Evolutionary conservation across 2,329 filamentous ascomycete species (phyloP).

Genomic region (Blastomyces parvus): DNA sequence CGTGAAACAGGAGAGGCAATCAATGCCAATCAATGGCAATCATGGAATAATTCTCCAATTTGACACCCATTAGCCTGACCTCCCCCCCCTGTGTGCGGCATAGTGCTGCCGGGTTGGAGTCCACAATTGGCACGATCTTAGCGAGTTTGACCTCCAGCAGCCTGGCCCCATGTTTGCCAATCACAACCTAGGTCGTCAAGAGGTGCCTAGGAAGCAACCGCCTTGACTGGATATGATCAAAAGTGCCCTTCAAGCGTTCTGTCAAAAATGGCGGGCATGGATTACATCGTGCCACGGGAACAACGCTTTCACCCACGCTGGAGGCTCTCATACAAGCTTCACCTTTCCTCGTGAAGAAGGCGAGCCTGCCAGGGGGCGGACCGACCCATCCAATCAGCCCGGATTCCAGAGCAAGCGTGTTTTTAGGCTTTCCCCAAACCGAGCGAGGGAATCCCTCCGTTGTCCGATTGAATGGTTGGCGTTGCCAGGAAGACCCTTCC

Average conservation of each 20-base stretch:
- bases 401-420: neutral
- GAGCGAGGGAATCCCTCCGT: neutral
- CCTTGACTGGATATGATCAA: neutral
- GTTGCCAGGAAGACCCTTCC: conserved; percentile 3
- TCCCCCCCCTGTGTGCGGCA: neutral
- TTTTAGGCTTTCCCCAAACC: neutral
- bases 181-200: neutral
- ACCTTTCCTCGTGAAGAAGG: neutral
- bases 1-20: conserved; percentile 3
- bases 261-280: neutral
- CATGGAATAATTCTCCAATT: neutral
- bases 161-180: neutral
- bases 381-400: neutral
- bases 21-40: neutral
- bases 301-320: neutral
- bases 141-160: neutral
- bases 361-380: neutral
- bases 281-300: neutral
- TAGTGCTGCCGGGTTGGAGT: neutral
- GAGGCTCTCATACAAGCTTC: neutral
- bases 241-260: neutral
- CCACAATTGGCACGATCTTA: neutral
- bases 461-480: neutral
- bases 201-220: neutral
- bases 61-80: neutral